Conservation (phyloP, 805 yeast species). For the Kodamaea fukazawae region DNA sequence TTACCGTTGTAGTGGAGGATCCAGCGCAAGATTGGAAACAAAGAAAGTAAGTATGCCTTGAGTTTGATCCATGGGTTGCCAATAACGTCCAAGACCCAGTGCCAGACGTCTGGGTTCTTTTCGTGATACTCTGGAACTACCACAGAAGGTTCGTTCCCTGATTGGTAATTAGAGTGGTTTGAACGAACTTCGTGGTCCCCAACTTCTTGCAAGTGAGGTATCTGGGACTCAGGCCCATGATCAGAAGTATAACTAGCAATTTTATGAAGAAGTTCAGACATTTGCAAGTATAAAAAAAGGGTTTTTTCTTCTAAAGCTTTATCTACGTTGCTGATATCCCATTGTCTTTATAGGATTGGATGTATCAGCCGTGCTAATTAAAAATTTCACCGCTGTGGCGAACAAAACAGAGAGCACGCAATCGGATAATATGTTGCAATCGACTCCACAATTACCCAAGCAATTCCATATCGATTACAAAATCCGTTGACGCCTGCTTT, state of each 20-base stretch:
- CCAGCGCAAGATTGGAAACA: slow-evolving; percentile 85
- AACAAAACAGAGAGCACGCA: background rate
- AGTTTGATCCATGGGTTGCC: slow-evolving; percentile 39
- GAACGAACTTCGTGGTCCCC: slow-evolving; percentile 10
- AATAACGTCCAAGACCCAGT: slow-evolving; percentile 27
- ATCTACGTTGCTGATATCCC: background rate
- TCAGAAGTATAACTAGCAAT: slow-evolving; percentile 10
- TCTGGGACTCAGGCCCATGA: slow-evolving; percentile 18
- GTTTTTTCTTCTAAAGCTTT: background rate
- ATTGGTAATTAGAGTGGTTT: slow-evolving; percentile 14
- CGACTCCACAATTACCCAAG: slow-evolving; percentile 6
- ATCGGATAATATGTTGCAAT: slow-evolving; percentile 1
- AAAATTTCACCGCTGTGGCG: slow-evolving; percentile 5
- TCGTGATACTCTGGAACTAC: slow-evolving; percentile 40
- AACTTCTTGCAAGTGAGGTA: slow-evolving; percentile 20
- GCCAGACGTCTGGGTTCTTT: slow-evolving; percentile 31
- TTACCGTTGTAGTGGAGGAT: slow-evolving; percentile 73
- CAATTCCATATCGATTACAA: no score
- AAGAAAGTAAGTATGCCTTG: slow-evolving; percentile 51
- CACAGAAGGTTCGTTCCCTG: slow-evolving; percentile 9
- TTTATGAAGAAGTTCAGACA: slow-evolving; percentile 14
- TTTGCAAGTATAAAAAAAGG: slow-evolving; percentile 1
- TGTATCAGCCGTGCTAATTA: slow-evolving; percentile 2
- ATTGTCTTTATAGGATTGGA: background rate
- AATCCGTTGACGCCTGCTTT: no score